These are phyloP conservation scores for Aplosporella prunicola DNA, from an alignment of 2,329 filamentous ascomycete genomes.

Conservation along the genomic window DNA sequence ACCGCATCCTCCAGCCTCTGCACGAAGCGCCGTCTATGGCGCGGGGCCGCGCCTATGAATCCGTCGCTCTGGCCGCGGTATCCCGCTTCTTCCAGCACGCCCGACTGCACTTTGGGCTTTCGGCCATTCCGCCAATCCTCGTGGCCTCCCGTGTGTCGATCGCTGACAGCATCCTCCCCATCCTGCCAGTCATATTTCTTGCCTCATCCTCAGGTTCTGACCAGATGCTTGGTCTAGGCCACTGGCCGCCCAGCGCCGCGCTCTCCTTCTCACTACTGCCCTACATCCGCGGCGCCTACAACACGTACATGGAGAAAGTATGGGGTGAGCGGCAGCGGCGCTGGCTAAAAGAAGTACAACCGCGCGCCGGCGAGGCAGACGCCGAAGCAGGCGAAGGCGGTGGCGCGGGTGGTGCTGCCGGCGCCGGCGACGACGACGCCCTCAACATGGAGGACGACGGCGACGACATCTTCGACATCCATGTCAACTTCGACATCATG, in stretches of 20 bases:
- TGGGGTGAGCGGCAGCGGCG: constrained; percentile 49
- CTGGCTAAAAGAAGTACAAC: constrained; percentile 56
- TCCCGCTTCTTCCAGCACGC: constrained; percentile 32
- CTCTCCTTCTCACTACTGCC: constrained; percentile 58
- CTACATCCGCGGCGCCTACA: constrained; percentile 56
- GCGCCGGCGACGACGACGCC: constrained; percentile 23
- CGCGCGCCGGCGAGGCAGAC: constrained; percentile 37
- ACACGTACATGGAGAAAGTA: constrained; percentile 49
- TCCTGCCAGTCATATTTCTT: constrained; percentile 53
- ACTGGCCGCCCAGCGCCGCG: constrained; percentile 58
- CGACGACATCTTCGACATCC: constrained; percentile 39
- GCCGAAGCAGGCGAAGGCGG: constrained; percentile 15
- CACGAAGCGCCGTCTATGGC: constrained; percentile 26
- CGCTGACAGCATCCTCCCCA: constrained; percentile 54
- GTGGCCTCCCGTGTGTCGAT: constrained; percentile 52
- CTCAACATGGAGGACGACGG: constrained; percentile 24
- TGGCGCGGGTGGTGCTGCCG: no score
- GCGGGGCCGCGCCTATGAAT: constrained; percentile 18
- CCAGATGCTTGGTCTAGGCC: constrained; percentile 40
- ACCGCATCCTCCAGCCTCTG: constrained; percentile 41
- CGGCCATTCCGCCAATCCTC: constrained; percentile 58
- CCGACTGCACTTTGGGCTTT: constrained; percentile 50
- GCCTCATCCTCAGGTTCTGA: constrained; percentile 40
- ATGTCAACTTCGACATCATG: constrained; percentile 35
- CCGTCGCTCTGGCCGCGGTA: constrained; percentile 25